Conservation (phyloP, 2,329 filamentous ascomycete genomes). For the Coniochaeta sp. region DNA sequence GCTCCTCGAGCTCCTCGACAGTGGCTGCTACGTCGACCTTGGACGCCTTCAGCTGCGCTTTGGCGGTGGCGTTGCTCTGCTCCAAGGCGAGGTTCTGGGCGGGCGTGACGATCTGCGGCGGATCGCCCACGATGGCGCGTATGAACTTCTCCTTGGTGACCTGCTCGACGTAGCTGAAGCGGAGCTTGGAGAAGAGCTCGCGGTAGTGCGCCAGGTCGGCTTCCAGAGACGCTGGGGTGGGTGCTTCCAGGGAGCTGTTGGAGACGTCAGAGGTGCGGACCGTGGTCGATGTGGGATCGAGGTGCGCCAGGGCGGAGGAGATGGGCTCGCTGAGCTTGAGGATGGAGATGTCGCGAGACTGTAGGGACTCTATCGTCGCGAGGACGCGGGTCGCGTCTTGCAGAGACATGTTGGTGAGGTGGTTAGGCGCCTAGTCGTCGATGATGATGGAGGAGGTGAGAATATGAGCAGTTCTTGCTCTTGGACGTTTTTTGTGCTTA, state of each 20-base stretch:
- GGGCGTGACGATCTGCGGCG: constrained; percentile 74
- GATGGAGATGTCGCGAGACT: constrained; percentile 58
- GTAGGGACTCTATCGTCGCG: constrained; percentile 42
- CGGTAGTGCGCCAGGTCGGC: constrained; percentile 86
- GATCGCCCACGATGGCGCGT: constrained; percentile 82
- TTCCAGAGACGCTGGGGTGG: constrained; percentile 68
- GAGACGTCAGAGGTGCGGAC: constrained; percentile 67
- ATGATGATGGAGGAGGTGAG: no score
- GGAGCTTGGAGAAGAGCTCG: constrained; percentile 90
- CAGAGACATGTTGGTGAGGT: background rate
- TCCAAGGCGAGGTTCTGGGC: constrained; percentile 78
- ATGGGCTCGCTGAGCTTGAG: constrained; percentile 71
- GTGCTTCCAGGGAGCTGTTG: constrained; percentile 53
- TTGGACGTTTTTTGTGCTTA: no score
- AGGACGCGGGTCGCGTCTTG: constrained; percentile 36
- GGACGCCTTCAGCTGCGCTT: constrained; percentile 68
- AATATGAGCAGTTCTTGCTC: no score
- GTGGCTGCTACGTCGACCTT: constrained; percentile 73
- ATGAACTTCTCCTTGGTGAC: constrained; percentile 98
- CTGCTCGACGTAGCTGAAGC: constrained; percentile 96
- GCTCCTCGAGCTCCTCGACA: constrained; percentile 63
- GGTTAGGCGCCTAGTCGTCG: background rate
- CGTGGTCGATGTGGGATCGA: constrained; percentile 23
- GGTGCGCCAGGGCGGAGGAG: constrained; percentile 39
- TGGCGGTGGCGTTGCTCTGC: constrained; percentile 57